Percentiles rank a stretch among this genome's conserved stretches.
phyloP scores from a whole-genome alignment of 2,329 filamentous ascomycete species.

The Aspergillus pseudoterreus region DNA sequence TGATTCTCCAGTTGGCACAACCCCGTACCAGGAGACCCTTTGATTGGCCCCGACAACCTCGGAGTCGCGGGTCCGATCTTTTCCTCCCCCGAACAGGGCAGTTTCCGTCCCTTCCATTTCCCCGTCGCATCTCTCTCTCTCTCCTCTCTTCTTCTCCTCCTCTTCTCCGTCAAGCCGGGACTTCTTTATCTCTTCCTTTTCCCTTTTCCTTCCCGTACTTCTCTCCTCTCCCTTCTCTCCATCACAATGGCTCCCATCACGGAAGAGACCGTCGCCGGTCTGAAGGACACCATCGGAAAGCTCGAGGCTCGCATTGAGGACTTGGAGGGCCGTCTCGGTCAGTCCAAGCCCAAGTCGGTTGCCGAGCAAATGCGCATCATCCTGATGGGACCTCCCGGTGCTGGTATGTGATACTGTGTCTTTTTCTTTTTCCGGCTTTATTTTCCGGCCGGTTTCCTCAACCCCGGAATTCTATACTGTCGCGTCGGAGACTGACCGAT shows the following conservation, averaged over 20 bases:
- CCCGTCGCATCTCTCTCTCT: constrained; percentile 22
- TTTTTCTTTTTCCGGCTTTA: too few relatives aligned
- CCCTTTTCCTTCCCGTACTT: not conserved
- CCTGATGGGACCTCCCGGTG: constrained; percentile 93
- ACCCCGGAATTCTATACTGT: not conserved
- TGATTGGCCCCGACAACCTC: constrained; percentile 22
- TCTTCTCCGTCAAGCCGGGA: constrained; percentile 15
- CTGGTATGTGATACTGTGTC: constrained; percentile 58
- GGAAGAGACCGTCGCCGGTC: constrained; percentile 72
- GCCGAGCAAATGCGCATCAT: constrained; percentile 84
- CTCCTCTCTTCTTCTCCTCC: constrained; percentile 1
- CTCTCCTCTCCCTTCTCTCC: not conserved
- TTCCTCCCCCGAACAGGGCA: constrained; percentile 16
- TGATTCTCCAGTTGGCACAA: too few relatives aligned
- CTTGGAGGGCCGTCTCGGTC: constrained; percentile 69
- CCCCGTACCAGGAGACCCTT: too few relatives aligned
- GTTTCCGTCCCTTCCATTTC: constrained; percentile 24
- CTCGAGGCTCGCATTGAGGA: constrained; percentile 83
- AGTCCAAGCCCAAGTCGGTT: constrained; percentile 47
- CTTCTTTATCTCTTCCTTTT: constrained; percentile 16
- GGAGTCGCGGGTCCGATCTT: constrained; percentile 22
- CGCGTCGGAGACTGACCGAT: constrained; percentile 7
- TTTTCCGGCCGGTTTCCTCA: not conserved
- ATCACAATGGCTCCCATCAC: constrained; percentile 79
- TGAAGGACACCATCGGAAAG: constrained; percentile 77